These are phyloP conservation scores for Amanita inopinata DNA, from an alignment of 768 basidiomycete genomes.

Conservation along the genomic window DNA sequence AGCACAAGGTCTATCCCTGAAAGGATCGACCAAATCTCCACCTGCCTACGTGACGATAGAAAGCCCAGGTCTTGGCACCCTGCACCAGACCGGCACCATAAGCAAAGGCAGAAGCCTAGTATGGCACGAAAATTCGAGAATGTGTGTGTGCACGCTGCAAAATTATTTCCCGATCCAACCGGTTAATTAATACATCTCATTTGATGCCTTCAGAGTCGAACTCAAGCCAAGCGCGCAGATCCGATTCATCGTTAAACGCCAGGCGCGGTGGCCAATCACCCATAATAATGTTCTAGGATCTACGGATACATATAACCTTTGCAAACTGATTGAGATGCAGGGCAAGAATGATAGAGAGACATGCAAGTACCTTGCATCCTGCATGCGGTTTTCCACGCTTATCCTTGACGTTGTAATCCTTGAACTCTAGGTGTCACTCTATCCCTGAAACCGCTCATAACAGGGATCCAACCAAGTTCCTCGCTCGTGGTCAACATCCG, in stretches of 20 bases:
- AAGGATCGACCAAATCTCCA: slow-evolving; percentile 1
- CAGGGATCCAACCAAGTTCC: not conserved
- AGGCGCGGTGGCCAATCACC: slow-evolving; percentile 1
- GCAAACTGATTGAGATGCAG: slow-evolving; percentile 9
- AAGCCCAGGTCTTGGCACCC: slow-evolving; percentile 3
- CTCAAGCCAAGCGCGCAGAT: slow-evolving; percentile 1
- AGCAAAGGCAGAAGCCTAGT: slow-evolving; percentile 1
- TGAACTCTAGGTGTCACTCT: slow-evolving; percentile 1
- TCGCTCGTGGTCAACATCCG: slow-evolving; percentile 8
- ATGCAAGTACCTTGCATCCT: not conserved
- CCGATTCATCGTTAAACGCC: slow-evolving; percentile 7
- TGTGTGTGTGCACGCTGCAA: not conserved
- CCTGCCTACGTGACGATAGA: slow-evolving; percentile 7
- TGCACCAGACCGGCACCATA: slow-evolving; percentile 5
- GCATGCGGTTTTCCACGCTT: not conserved
- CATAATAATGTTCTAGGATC: slow-evolving; percentile 1
- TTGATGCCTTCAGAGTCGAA: slow-evolving; percentile 1
- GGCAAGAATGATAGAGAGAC: slow-evolving; percentile 9
- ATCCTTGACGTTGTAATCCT: not conserved
- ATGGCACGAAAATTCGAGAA: slow-evolving; percentile 9
- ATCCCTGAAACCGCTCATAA: not conserved
- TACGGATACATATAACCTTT: slow-evolving; percentile 5
- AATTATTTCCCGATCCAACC: not conserved
- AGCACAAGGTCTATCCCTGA: not conserved
- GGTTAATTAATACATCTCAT: not conserved